phyloP scores from a whole-genome alignment of 768 basidiomycete species.

The Termitomyces bulborhizus region DNA sequence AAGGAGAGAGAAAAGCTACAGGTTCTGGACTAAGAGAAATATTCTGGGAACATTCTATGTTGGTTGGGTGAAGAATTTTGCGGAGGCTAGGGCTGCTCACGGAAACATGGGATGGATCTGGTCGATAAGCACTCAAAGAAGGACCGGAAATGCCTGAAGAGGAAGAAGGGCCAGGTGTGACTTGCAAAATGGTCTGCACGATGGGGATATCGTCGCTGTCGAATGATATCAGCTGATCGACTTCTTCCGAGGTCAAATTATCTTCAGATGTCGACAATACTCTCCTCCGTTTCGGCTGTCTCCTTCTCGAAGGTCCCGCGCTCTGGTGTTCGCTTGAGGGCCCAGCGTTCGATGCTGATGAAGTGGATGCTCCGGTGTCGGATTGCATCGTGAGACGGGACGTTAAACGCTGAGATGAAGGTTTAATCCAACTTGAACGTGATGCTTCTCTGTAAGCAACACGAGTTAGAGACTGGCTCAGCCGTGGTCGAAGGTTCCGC shows the following conservation, averaged over 20 bases:
- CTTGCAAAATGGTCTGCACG: not conserved
- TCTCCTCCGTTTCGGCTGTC: not conserved
- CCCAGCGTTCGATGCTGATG: conserved; percentile 3
- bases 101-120: conserved; percentile 1
- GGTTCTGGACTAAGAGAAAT: not conserved
- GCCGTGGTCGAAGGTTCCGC: conserved; percentile 10
- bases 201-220: conserved; percentile 5
- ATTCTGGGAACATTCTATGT: conserved; percentile 8
- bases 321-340: not conserved
- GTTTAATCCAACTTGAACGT: not conserved
- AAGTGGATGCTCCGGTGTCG: not conserved
- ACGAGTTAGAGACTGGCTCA: conserved; percentile 1
- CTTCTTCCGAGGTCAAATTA: conserved; percentile 1
- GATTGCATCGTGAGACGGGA: not conserved
- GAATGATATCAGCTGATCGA: conserved; percentile 10
- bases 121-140: not conserved
- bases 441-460: not conserved
- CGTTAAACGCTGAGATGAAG: not conserved
- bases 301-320: conserved; percentile 1
- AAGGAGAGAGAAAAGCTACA: conserved; percentile 3
- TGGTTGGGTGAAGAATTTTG: conserved; percentile 16
- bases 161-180: not conserved
- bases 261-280: not conserved
- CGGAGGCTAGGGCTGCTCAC: conserved; percentile 20
- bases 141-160: not conserved